phyloP scores from a whole-genome alignment of 805 yeast genomes.

The Hanseniaspora mollemarum region DNA sequence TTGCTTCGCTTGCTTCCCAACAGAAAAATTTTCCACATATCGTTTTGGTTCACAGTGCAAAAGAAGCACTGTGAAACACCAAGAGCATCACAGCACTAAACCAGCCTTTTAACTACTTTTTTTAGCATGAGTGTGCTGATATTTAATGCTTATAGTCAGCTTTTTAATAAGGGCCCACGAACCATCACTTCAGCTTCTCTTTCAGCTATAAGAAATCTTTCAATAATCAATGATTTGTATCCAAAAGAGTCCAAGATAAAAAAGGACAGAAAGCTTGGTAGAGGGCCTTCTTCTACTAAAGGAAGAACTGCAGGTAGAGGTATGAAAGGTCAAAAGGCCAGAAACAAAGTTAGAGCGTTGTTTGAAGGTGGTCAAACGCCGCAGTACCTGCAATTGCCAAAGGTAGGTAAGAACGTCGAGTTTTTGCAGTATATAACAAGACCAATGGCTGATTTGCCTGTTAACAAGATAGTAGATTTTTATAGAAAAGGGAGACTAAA shows the following conservation, averaged over 20 bases:
- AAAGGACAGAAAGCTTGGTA: conserved; percentile 59
- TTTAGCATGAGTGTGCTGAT: neutral
- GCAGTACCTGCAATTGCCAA: conserved; percentile 69
- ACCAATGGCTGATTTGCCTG: conserved; percentile 47
- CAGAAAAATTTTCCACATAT: too few relatives aligned
- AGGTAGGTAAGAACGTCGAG: conserved; percentile 42
- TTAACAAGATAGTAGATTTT: conserved; percentile 59
- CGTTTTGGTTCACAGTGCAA: too few relatives aligned
- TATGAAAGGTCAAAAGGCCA: conserved; percentile 96
- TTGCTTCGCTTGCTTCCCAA: too few relatives aligned
- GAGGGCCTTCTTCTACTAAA: conserved; percentile 86
- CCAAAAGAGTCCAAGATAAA: neutral
- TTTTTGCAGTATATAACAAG: conserved; percentile 55
- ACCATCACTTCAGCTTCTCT: neutral
- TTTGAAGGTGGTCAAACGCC: conserved; percentile 99
- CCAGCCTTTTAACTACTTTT: too few relatives aligned
- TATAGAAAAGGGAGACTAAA: conserved; percentile 55
- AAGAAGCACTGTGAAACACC: too few relatives aligned
- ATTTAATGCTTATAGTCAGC: neutral
- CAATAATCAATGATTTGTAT: conserved; percentile 3
- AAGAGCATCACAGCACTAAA: too few relatives aligned
- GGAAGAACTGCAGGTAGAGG: conserved; percentile 97
- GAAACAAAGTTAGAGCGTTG: conserved; percentile 82
- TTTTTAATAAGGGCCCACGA: neutral
- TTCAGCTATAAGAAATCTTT: neutral